Evolutionary conservation across 106 monocot genomes (phyloP), one percentile per base, ranked within the genome.

Genomic region (Triglochin maritima): DNA sequence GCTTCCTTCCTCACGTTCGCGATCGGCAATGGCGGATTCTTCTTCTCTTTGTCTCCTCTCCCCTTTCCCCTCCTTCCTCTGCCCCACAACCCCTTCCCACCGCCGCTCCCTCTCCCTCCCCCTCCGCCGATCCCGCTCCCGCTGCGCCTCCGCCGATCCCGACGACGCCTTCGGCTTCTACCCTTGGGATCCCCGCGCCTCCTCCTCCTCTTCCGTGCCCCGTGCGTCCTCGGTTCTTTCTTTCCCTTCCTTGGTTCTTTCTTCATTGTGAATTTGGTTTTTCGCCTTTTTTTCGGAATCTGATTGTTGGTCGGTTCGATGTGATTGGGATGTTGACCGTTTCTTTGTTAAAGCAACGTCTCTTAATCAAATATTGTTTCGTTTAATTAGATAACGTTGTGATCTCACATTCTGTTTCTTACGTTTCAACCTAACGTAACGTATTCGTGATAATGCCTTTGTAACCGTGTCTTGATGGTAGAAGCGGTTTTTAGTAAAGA

Each of bases 121-220:
- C 50, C 51, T 43, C 52, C 50, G 11, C 47, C 47, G 44, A 44
- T 45, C 41, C 64, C 64, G 64, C n/a, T 49, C 64, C 6, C 17
- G 54, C 54, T 10, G 14, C 66, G 52, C 66, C 29, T 50, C 42
- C 8, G n/a, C 51, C 9, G 52, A 66, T 12, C 13, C 48, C 9
- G 17, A 17, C n/a, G 49, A 52, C 8, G 50, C 66, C 49, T 66
- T 66, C 50, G 66, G 66, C 9, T 66, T 51, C 66, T 66, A 66
- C 51, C 66, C 66, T 41, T 66, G 66, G 66, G 66, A 66, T 6
- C 66, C 49, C 50, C 66, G 66, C 16, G 9, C 66, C 50, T 50
- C 29, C 7, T 41, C 50, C 9, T 15, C 17, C 9, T 59, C 29
- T 59, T 2, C 17, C 17, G 7, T 2, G 29, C 15, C 2, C 4